Base-by-base conservation (phyloP, 1,139 yeast species). In the Candida labiduridarum region DNA sequence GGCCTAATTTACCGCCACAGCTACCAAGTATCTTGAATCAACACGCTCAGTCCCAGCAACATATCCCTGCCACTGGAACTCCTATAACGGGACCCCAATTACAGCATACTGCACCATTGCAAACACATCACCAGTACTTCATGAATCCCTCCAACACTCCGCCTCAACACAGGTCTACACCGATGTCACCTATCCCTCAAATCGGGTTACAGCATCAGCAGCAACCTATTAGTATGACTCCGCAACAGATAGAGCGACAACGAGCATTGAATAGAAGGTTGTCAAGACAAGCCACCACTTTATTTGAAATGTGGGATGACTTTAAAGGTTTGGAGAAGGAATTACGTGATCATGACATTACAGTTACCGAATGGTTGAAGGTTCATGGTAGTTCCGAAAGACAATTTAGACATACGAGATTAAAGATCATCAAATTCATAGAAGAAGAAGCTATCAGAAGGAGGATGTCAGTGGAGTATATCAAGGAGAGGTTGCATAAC, bases 251-350 rank as follows among this genome's bases (percentile, higher is more conserved):
- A 8, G 60, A 60, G 46, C 53, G 72, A 22, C 63, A 63, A 39
- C 53, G 61, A 3, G 68, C 66, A 2, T 52, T 70, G 39, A 56
- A 59, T 38, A 52, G 71, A 41, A 55, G 73, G 47, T 61, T 69
- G 19, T 68, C 73, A 1, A 49, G 74, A 44, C 73, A 69, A 50
- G 73, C 74, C 0, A 57, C 65, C 12, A 66, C 71, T 8, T 56
- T 70, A 15, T 68, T 62, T 52, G 75, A 71, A 54, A 69, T 71
- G 74, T 71, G 76, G 76, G 72, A 71, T 51, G 76, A 71, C 51
- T 71, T 68, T 52, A 71, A 69, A 48, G 61, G 66, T 9, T 54
- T 69, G 27, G 74, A 70, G 46, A 54, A 58, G 44, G 71, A 62
- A 33, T 57, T 71, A 42, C 60, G 60, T 40, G 63, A 63, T 33